Percentiles rank a stretch among this genome's conserved stretches.
These are phyloP conservation scores for Tylopilus sp. DNA, from an alignment of 768 basidiomycete species.

Conservation along the genomic window DNA sequence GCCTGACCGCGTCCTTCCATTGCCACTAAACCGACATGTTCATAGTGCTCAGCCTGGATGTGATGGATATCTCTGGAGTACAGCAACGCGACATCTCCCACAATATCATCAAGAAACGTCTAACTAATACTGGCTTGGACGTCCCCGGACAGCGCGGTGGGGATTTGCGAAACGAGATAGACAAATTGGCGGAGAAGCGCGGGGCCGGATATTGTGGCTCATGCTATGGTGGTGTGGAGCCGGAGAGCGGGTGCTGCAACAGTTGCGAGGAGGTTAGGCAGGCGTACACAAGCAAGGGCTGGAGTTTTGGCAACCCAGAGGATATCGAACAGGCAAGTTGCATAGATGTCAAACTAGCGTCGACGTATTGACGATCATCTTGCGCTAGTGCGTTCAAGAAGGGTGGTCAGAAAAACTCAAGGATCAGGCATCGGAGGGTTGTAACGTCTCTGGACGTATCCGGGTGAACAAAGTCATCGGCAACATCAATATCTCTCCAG, in stretches of 20 bases:
- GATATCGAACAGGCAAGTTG: conserved; percentile 82
- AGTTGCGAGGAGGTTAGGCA: conserved; percentile 92
- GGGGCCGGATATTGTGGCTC: conserved; percentile 82
- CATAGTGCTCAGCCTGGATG: conserved; percentile 89
- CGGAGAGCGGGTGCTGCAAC: conserved; percentile 86
- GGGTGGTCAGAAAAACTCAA: conserved; percentile 93
- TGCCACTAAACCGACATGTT: conserved; percentile 2
- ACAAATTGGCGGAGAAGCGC: conserved; percentile 65
- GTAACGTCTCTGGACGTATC: conserved; percentile 87
- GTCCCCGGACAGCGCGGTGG: conserved; percentile 53
- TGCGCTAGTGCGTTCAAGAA: conserved; percentile 77
- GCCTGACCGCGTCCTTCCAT: not conserved
- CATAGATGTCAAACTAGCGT: not conserved
- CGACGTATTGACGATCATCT: not conserved
- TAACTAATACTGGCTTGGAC: conserved; percentile 55
- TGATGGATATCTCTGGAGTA: conserved; percentile 98
- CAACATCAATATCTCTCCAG: conserved; percentile 92
- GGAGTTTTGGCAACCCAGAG: conserved; percentile 92
- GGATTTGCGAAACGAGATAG: conserved; percentile 84
- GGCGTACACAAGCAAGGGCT: conserved; percentile 87
- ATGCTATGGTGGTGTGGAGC: conserved; percentile 85
- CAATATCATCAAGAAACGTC: conserved; percentile 80
- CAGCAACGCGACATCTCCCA: conserved; percentile 88
- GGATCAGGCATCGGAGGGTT: conserved; percentile 91
- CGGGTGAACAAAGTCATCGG: conserved; percentile 97